These are phyloP conservation scores for Pelomyxa schiedti DNA, from an alignment of 78 protist species.

Conservation along the genomic window DNA sequence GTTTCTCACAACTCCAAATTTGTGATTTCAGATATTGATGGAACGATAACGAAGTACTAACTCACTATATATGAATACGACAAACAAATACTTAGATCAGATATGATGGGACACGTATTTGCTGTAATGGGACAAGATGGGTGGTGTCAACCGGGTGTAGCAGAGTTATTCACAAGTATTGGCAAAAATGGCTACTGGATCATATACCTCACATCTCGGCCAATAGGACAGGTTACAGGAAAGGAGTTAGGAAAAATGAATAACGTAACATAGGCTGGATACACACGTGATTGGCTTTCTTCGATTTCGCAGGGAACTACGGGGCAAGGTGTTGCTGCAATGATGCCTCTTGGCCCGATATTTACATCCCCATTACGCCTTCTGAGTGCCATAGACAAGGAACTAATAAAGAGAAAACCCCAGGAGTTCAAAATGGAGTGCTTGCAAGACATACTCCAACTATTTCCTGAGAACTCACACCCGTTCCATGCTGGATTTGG, in stretches of 20 bases:
- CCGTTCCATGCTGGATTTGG: constrained; percentile 96
- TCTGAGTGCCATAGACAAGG: constrained; percentile 56
- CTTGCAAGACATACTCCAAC: constrained; percentile 47
- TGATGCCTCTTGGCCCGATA: constrained; percentile 90
- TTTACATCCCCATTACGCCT: constrained; percentile 84
- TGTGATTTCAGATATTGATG: constrained; percentile 87
- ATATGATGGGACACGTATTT: constrained; percentile 83
- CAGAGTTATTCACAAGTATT: constrained; percentile 60
- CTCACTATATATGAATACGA: neutral
- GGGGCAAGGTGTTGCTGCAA: too few relatives aligned
- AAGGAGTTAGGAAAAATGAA: constrained; percentile 13
- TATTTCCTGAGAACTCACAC: constrained; percentile 56
- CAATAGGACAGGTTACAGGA: constrained; percentile 70
- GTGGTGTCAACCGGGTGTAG: constrained; percentile 91
- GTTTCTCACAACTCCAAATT: constrained; percentile 55
- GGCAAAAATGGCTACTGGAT: constrained; percentile 77
- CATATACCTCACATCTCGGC: constrained; percentile 77
- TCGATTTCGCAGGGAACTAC: too few relatives aligned
- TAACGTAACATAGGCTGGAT: too few relatives aligned
- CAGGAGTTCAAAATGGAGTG: constrained; percentile 89
- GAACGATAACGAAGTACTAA: constrained; percentile 83
- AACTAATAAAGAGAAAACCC: constrained; percentile 70
- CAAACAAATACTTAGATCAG: constrained; percentile 30
- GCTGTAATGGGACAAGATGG: constrained; percentile 73
- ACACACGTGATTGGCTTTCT: too few relatives aligned